These are phyloP conservation scores for Cystobasidium slooffiae DNA, from an alignment of 1,284 basidiomycete species.

Conservation along the genomic window DNA sequence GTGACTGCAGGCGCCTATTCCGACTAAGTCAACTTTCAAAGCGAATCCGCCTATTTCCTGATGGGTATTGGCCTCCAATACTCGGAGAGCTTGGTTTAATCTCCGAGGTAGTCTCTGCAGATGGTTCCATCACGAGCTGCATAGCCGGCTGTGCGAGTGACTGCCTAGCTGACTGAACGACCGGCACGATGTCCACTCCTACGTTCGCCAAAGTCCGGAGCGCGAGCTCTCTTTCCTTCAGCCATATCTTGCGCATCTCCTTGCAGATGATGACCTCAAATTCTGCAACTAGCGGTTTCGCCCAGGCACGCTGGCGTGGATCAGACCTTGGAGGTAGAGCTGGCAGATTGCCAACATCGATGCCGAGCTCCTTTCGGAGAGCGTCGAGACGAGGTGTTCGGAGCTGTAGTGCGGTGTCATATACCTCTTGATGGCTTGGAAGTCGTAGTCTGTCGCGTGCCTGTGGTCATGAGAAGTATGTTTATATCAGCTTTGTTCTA, in stretches of 20 bases:
- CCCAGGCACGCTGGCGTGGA: neutral
- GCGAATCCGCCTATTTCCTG: no score
- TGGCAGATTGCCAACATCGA: constrained; percentile 19
- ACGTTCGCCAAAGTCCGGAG: neutral
- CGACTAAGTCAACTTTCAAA: no score
- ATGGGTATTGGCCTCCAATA: no score
- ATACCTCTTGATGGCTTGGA: constrained; percentile 14
- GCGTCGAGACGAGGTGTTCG: constrained; percentile 8
- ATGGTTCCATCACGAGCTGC: no score
- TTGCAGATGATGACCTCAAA: constrained; percentile 17
- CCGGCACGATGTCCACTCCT: constrained; percentile 23
- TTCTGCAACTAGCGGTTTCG: constrained; percentile 2
- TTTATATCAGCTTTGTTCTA: neutral
- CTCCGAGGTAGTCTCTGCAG: no score
- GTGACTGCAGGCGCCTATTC: no score
- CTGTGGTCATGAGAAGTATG: neutral
- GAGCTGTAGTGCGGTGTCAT: constrained; percentile 12
- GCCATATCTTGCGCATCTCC: constrained; percentile 6
- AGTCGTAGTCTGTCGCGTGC: neutral
- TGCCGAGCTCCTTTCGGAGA: constrained; percentile 20
- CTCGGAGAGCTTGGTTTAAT: no score
- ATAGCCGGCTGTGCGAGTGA: no score
- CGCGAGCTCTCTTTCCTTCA: constrained; percentile 7
- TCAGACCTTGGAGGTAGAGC: neutral
- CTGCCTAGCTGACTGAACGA: neutral